A percentile compares a stretch with the other conserved stretches of the same genome.
These are phyloP conservation scores for Lentinula sp. DNA, from an alignment of 768 basidiomycete species.

Conservation along the genomic window DNA sequence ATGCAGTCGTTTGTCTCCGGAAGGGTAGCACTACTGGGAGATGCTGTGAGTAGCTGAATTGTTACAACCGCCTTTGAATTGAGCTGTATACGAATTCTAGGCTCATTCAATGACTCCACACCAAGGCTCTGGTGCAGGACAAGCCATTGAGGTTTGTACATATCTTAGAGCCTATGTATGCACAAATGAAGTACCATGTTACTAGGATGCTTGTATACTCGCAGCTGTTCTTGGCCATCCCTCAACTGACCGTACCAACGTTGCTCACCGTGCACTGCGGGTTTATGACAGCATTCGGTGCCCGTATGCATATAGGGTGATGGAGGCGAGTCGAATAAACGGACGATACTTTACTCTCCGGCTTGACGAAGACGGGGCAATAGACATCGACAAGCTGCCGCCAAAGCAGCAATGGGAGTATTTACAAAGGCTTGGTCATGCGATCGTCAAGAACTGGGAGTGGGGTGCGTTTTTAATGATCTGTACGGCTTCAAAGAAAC, in stretches of 20 bases:
- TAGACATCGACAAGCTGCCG: constrained; percentile 9
- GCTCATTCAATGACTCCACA: constrained; percentile 44
- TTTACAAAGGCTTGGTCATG: constrained; percentile 31
- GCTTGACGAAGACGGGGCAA: constrained; percentile 21
- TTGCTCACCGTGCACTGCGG: constrained; percentile 30
- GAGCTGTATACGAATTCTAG: constrained; percentile 6
- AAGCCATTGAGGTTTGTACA: constrained; percentile 45
- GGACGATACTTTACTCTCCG: constrained; percentile 36
- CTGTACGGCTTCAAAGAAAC: background rate
- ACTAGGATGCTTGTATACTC: constrained; percentile 47
- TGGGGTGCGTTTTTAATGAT: constrained; percentile 30
- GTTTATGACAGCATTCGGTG: constrained; percentile 47
- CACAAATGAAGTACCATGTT: background rate
- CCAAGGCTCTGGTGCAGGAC: constrained; percentile 54
- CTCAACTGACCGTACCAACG: constrained; percentile 27
- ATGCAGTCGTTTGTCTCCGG: constrained; percentile 46
- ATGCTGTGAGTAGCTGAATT: constrained; percentile 32
- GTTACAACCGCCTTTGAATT: background rate
- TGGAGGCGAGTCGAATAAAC: constrained; percentile 31
- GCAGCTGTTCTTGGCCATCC: constrained; percentile 39
- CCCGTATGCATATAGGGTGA: constrained; percentile 34
- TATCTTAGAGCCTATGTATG: background rate
- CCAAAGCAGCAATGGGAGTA: constrained; percentile 22
- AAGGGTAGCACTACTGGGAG: constrained; percentile 40
- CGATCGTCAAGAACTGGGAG: constrained; percentile 48